Conservation (phyloP, 768 basidiomycete species). For the Rhodosporidiobolus odoratus region DNA sequence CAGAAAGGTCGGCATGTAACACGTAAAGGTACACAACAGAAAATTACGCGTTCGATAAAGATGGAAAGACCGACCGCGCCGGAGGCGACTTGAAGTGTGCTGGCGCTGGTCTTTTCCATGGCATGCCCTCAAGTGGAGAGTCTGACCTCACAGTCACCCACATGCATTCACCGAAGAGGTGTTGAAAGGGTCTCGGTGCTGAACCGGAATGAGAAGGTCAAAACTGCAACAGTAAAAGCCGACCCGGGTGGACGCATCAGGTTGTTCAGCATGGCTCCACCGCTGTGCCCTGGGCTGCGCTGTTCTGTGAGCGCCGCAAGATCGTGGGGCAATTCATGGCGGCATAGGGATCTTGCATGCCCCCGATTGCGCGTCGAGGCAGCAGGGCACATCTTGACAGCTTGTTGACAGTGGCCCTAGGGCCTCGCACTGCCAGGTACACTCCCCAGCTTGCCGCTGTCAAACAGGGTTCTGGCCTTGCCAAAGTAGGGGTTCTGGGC, state of each 20-base stretch:
- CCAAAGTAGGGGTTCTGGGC: slow-evolving; percentile 25
- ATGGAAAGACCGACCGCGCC: slow-evolving; percentile 39
- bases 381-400: slow-evolving; percentile 24
- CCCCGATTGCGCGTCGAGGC: no score
- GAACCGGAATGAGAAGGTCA: slow-evolving; percentile 35
- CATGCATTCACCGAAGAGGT: slow-evolving; percentile 33
- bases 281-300: not conserved
- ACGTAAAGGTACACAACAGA: not conserved
- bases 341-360: no score
- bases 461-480: slow-evolving; percentile 15
- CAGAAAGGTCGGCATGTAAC: not conserved
- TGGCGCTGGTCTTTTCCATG: slow-evolving; percentile 39
- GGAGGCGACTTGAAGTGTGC: slow-evolving; percentile 32
- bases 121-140: slow-evolving; percentile 20
- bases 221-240: slow-evolving; percentile 18
- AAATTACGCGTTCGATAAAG: slow-evolving; percentile 35
- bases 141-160: slow-evolving; percentile 32
- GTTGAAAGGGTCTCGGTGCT: no score
- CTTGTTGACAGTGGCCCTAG: slow-evolving; percentile 17
- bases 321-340: no score
- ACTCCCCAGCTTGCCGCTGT: slow-evolving; percentile 14
- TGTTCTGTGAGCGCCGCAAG: slow-evolving; percentile 17
- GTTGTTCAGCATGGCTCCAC: slow-evolving; percentile 29
- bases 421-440: slow-evolving; percentile 23
- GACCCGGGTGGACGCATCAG: no score